Percentiles rank a stretch among this genome's conserved stretches.
phyloP scores from a whole-genome alignment of 768 basidiomycete genomes.

The Phallus indusiatus region DNA sequence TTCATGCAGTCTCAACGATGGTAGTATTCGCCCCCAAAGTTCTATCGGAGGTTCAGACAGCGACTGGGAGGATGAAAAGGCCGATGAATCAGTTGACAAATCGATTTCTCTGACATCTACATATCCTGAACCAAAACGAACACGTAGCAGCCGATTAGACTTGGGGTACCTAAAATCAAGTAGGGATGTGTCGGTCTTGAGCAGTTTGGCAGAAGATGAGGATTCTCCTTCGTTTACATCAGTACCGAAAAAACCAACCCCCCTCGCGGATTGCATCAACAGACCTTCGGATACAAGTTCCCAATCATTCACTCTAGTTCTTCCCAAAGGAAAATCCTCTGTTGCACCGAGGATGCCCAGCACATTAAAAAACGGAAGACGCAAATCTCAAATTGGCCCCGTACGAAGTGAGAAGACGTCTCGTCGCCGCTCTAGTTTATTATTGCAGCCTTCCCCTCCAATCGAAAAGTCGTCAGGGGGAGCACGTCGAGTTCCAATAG shows the following conservation, averaged over 20 bases:
- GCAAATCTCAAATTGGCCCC: conserved; percentile 72
- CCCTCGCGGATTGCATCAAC: conserved; percentile 61
- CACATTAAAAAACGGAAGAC: conserved; percentile 33
- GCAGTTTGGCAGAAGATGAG: conserved; percentile 65
- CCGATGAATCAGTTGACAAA: conserved; percentile 63
- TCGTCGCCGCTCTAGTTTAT: conserved; percentile 70
- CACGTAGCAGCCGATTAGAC: conserved; percentile 61
- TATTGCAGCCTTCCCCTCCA: conserved; percentile 49
- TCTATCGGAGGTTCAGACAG: conserved; percentile 65
- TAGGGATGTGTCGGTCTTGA: conserved; percentile 38
- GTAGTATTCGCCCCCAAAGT: background rate
- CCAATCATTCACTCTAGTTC: conserved; percentile 12
- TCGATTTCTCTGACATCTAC: conserved; percentile 38
- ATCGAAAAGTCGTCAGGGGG: background rate
- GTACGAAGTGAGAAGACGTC: conserved; percentile 56
- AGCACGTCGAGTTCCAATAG: conserved; percentile 5
- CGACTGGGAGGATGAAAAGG: conserved; percentile 87
- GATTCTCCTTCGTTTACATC: conserved; percentile 37
- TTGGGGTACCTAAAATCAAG: conserved; percentile 51
- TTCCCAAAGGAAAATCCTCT: conserved; percentile 37
- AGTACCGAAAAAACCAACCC: conserved; percentile 22
- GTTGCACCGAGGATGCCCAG: conserved; percentile 32
- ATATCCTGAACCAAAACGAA: conserved; percentile 25
- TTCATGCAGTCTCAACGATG: conserved; percentile 7
- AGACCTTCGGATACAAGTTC: conserved; percentile 25